Conservation (phyloP, 495 filamentous ascomycete genomes). For the Tetracladium marchalianum region DNA sequence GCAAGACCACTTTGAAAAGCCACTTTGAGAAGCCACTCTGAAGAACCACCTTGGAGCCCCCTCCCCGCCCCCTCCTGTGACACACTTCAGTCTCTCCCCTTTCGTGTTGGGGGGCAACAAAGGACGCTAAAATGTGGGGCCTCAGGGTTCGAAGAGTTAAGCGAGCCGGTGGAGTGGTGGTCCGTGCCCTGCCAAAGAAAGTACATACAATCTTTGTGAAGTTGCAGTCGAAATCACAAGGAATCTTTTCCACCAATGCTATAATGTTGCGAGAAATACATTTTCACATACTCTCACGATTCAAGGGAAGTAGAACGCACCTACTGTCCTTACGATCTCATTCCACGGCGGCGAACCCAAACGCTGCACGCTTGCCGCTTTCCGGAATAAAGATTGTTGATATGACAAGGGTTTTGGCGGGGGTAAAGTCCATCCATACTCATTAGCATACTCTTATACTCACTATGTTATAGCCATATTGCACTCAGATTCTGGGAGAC, state of each 20-base stretch:
- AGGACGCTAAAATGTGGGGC: too few relatives aligned
- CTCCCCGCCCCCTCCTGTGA: too few relatives aligned
- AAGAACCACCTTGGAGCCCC: too few relatives aligned
- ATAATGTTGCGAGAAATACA: neutral
- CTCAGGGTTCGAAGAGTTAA: too few relatives aligned
- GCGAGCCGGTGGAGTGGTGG: too few relatives aligned
- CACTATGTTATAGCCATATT: conserved; percentile 60
- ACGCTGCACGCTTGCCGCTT: neutral
- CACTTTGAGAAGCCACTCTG: too few relatives aligned
- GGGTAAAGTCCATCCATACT: conserved; percentile 42
- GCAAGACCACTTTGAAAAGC: too few relatives aligned
- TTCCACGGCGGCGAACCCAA: neutral
- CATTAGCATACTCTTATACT: conserved; percentile 10
- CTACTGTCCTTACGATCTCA: too few relatives aligned
- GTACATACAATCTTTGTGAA: neutral
- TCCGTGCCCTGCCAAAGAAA: neutral
- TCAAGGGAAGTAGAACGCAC: too few relatives aligned
- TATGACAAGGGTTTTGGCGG: neutral
- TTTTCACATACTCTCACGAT: too few relatives aligned
- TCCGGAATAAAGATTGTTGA: neutral
- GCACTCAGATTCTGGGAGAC: conserved; percentile 91
- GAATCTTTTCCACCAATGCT: neutral
- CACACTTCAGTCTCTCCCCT: too few relatives aligned
- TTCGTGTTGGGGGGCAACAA: too few relatives aligned
- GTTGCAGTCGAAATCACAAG: neutral